phyloP scores from a whole-genome alignment of 306 rosid genomes.

The Gastrolobium villosum region DNA sequence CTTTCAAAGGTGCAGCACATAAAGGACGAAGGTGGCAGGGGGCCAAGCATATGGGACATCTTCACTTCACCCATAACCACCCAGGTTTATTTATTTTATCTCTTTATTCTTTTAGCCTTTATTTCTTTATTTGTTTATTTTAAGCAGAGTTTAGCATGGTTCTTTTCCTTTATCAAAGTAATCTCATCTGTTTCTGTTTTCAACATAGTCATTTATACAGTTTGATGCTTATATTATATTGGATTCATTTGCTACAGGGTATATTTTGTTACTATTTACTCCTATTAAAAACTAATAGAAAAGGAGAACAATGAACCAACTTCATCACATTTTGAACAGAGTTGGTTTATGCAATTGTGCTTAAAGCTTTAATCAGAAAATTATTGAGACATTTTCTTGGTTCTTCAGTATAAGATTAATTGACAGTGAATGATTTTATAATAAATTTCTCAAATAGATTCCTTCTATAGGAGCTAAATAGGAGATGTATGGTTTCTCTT shows the following conservation, averaged over 20 bases:
- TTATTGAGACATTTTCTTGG: conserved; percentile 38
- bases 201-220: neutral
- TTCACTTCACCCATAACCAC: conserved; percentile 55
- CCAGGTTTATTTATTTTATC: conserved; percentile 53
- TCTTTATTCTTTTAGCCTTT: neutral
- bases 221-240: conserved; percentile 4
- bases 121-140: neutral
- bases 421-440: too few species aligned
- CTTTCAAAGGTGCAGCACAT: conserved; percentile 53
- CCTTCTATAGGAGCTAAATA: too few species aligned
- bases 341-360: conserved; percentile 13
- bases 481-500: too few species aligned
- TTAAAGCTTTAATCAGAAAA: neutral
- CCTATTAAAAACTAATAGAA: neutral
- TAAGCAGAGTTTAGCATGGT: neutral
- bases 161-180: conserved; percentile 20
- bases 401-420: too few species aligned
- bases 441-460: too few species aligned
- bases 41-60: conserved; percentile 77
- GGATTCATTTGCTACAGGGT: neutral
- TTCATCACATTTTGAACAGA: conserved; percentile 8
- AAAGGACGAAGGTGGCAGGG: conserved; percentile 60
- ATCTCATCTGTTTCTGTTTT: neutral
- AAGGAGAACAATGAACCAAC: neutral
- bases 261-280: neutral